These are phyloP conservation scores for Candida coquimbonensis DNA, from an alignment of 805 yeast genomes.

Conservation along the genomic window DNA sequence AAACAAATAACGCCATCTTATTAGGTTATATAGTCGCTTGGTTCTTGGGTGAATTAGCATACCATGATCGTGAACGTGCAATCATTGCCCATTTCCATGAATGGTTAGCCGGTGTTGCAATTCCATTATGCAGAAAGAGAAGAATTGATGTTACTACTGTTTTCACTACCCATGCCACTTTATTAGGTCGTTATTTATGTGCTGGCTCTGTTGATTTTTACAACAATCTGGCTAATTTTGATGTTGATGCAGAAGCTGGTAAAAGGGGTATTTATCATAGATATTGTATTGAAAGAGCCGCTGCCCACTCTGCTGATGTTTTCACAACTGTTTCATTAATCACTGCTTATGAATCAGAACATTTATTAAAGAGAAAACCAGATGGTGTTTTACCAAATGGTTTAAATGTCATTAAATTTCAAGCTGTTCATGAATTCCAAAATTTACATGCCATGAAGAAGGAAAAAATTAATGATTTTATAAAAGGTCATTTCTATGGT, in stretches of 20 bases:
- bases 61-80: conserved; percentile 76
- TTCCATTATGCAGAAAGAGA: conserved; percentile 87
- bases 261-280: conserved; percentile 96
- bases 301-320: conserved; percentile 93
- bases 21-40: conserved; percentile 93
- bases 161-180: conserved; percentile 95
- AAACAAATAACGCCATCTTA: conserved; percentile 87
- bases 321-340: conserved; percentile 96
- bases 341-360: conserved; percentile 94
- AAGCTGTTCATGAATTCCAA: conserved; percentile 97
- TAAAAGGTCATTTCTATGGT: conserved; percentile 96
- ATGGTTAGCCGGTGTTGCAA: conserved; percentile 96
- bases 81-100: conserved; percentile 94
- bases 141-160: conserved; percentile 90
- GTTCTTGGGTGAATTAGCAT: conserved; percentile 93
- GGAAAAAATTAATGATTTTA: conserved; percentile 88
- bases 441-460: conserved; percentile 89
- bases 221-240: conserved; percentile 81
- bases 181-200: conserved; percentile 89
- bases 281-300: conserved; percentile 93
- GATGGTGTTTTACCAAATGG: conserved; percentile 98
- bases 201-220: conserved; percentile 96
- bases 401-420: conserved; percentile 88
- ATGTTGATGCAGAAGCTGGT: conserved; percentile 97
- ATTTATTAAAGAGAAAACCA: conserved; percentile 88